phyloP scores from a whole-genome alignment of 306 rosid species.

The Cucumis hystrix region DNA sequence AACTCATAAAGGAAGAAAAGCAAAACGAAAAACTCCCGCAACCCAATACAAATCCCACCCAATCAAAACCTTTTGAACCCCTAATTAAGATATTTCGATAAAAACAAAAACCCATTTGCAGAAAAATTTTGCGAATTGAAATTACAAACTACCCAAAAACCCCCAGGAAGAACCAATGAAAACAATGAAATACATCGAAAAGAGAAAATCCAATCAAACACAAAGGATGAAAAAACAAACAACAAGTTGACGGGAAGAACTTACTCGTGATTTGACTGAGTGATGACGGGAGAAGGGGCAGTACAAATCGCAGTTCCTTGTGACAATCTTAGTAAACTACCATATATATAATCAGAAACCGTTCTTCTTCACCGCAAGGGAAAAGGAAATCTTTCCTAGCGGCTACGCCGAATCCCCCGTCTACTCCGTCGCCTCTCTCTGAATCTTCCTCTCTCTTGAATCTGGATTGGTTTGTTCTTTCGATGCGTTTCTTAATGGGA shows the following conservation, averaged over 20 bases:
- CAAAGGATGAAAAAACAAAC: neutral
- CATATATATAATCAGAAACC: conserved; percentile 6
- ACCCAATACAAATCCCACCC: neutral
- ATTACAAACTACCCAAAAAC: neutral
- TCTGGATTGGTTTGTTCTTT: neutral
- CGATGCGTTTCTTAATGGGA: neutral
- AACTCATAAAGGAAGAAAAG: neutral
- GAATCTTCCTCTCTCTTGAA: neutral
- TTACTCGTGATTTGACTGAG: conserved; percentile 1
- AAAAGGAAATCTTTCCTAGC: conserved; percentile 17
- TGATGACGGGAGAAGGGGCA: conserved; percentile 21
- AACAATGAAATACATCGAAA: neutral
- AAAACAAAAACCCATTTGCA: neutral
- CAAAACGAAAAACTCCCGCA: neutral
- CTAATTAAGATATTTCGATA: neutral
- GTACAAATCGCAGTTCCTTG: neutral
- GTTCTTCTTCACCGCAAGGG: conserved; percentile 22
- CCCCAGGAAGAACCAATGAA: neutral
- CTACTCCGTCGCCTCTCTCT: neutral
- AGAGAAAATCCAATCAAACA: neutral
- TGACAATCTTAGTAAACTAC: neutral
- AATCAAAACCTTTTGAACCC: neutral
- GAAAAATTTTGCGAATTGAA: neutral
- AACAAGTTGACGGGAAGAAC: neutral
- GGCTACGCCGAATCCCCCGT: conserved; percentile 1